A percentile compares a stretch with the other conserved stretches of the same genome.
Conservation (phyloP, 495 filamentous ascomycete species). For the Penicillium herquei region DNA sequence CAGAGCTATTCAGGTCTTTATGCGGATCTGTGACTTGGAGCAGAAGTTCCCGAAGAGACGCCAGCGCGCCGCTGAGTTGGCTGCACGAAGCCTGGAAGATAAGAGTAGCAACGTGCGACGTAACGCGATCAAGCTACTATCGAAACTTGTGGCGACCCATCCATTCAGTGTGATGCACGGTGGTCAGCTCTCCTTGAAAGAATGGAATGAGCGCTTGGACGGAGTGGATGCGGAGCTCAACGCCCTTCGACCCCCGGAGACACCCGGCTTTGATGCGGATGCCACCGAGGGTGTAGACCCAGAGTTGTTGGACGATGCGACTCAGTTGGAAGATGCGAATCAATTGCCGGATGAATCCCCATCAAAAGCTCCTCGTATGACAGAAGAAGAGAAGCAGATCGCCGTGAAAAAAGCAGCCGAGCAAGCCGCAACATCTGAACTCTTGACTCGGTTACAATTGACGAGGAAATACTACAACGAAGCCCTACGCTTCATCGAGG, state of each 20-base stretch:
- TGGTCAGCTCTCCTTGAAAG: slow-evolving; percentile 75
- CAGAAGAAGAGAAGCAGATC: slow-evolving; percentile 54
- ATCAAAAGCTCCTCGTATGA: slow-evolving; percentile 60
- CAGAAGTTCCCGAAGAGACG: slow-evolving; percentile 92
- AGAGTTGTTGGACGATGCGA: slow-evolving; percentile 84
- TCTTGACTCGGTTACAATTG: slow-evolving; percentile 79
- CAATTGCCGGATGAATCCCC: slow-evolving; percentile 65
- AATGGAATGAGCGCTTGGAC: slow-evolving; percentile 79
- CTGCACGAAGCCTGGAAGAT: slow-evolving; percentile 86
- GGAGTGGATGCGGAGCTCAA: slow-evolving; percentile 79
- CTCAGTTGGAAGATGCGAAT: slow-evolving; percentile 86
- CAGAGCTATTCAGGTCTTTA: slow-evolving; percentile 87
- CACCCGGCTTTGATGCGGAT: slow-evolving; percentile 67
- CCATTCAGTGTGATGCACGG: slow-evolving; percentile 92
- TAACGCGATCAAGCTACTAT: slow-evolving; percentile 91
- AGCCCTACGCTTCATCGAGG: slow-evolving; percentile 90
- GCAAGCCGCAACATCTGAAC: slow-evolving; percentile 70
- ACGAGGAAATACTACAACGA: slow-evolving; percentile 89
- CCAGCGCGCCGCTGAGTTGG: slow-evolving; percentile 80
- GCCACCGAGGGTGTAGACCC: slow-evolving; percentile 70
- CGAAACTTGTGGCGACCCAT: slow-evolving; percentile 84
- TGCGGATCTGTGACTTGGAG: slow-evolving; percentile 86
- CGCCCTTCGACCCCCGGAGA: slow-evolving; percentile 72
- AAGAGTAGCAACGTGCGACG: slow-evolving; percentile 96
- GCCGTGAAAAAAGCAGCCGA: slow-evolving; percentile 67